phyloP scores from a whole-genome alignment of 2,329 filamentous ascomycete genomes.

The Diaporthe ilicicola region DNA sequence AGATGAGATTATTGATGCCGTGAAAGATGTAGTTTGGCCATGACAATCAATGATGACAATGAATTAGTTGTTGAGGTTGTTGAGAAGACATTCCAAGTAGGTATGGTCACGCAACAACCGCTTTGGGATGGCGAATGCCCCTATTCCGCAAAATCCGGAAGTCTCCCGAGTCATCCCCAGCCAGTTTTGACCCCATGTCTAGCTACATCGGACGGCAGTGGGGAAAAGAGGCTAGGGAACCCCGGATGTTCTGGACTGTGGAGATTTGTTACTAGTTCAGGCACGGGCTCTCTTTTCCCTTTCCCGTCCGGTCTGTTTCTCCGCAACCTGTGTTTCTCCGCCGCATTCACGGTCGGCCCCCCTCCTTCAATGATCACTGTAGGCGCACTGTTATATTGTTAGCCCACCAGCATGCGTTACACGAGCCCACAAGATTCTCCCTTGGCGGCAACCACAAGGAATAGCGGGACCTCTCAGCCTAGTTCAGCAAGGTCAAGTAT shows the following conservation, averaged over 20 bases:
- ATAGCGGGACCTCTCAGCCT: conserved; percentile 12
- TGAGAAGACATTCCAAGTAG: background rate
- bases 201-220: background rate
- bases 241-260: conserved; percentile 20
- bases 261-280: background rate
- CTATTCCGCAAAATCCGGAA: conserved; percentile 17
- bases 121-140: conserved; percentile 11
- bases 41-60: background rate
- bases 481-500: background rate
- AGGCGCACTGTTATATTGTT: background rate
- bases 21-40: background rate
- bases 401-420: background rate
- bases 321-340: conserved; percentile 7
- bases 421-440: background rate
- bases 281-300: background rate
- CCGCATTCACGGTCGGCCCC: background rate
- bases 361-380: too few relatives aligned
- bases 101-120: background rate
- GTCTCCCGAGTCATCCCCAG: conserved; percentile 16
- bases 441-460: background rate
- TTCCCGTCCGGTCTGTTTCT: background rate
- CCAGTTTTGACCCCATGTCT: conserved; percentile 12
- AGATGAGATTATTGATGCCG: background rate
- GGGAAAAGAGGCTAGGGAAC: background rate
- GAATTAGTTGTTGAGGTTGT: background rate